Base-by-base conservation (phyloP, 768 basidiomycete genomes). In the Sporobolomyces pararoseus region DNA sequence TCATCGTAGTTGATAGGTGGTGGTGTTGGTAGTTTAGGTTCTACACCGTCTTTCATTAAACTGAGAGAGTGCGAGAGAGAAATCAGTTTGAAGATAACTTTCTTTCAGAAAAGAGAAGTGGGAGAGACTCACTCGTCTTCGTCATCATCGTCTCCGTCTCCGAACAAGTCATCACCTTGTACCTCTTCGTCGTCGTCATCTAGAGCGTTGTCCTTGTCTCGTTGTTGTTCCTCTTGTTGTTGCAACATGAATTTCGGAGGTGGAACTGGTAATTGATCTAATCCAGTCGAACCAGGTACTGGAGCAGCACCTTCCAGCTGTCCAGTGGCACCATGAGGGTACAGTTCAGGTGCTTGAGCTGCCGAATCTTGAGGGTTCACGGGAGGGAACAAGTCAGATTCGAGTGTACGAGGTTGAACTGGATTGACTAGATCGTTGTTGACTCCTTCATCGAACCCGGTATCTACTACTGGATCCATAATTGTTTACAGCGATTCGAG, bases 1-100 rank as follows among this genome's bases (percentile, higher is more conserved):
- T 89, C 90, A 23, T 73, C 75, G 46, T 47, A 32, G 21, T 7
- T 46, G n/a, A n/a, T n/a, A n/a, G n/a, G 37, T 2, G 42, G 42
- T 0, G 62, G 31, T 7, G 63, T 44, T 7, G 39, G 32, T 1
- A 31, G 32, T 34, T 21, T 13, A 3, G 50, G 42, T 6, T 34
- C 52, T 25, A 23, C 25, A 13, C 25, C 21, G 19, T 46, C 50
- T 14, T 52, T 32, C 50, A 59, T 60, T 14, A 32, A 23, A 21
- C 68, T 70, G 61, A 12, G 39, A 25, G 10, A 14, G 31, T 7
- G 25, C 23, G 49, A 32, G 16, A 32, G 34, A 25, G n/a, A 13
- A 59, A 17, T 2, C 17, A 32, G 35, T 50, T 4, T 6, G 2
- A 17, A 29, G 21, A 2, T 17, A 25, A 21, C 1, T 34, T 3